Evolutionary conservation across 306 rosid species (phyloP), one percentile per base, ranked within the genome.

Genomic region (Dicorynia guianensis): DNA sequence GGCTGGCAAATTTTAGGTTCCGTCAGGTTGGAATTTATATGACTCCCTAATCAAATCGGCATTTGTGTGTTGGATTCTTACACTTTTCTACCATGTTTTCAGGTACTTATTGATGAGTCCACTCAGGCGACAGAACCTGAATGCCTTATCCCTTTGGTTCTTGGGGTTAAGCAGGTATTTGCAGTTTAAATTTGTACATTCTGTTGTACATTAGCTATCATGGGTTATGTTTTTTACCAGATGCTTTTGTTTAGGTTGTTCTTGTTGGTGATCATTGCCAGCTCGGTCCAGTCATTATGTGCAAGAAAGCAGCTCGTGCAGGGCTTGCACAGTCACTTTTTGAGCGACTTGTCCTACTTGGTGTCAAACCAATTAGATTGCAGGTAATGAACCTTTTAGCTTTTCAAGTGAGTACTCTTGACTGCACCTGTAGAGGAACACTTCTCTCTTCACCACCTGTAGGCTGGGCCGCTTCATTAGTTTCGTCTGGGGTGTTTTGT

Each of bases 301-400:
- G 99, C 87, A 96, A 96, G 86, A 96, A 96, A 88, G 99, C 99
- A 13, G 99, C 99, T 63, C 99, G 99, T 77, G 99, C 99, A 53
- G 99, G 99, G 61, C 80, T 96, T 54, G 99, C 99, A 4, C 99
- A 96, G 78, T 96, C 99, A 15, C 98, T 96, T 59, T 96, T 96
- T 88, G 99, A 96, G 57, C 97, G 99, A 12, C 98, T 96, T 66
- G 99, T 96, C 74, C 86, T 89, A 42, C 98, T 96, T 59, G 98
- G 99, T 57, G 97, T 96, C 79, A 96, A 93, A 74, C 99, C 99
- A 54, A 96, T 96, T 82, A 86, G 99, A 72, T 89, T 96, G 88
- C 99, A 96, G 99, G 99, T 95, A 90, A 72, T 43, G 48, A 40
- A 49, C 35, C 44, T 43, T 43, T 68, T 77, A 54, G 57, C 52